Evolutionary conservation across 2,329 filamentous ascomycete species (phyloP).

Genomic region (Fusarium camptoceras): DNA sequence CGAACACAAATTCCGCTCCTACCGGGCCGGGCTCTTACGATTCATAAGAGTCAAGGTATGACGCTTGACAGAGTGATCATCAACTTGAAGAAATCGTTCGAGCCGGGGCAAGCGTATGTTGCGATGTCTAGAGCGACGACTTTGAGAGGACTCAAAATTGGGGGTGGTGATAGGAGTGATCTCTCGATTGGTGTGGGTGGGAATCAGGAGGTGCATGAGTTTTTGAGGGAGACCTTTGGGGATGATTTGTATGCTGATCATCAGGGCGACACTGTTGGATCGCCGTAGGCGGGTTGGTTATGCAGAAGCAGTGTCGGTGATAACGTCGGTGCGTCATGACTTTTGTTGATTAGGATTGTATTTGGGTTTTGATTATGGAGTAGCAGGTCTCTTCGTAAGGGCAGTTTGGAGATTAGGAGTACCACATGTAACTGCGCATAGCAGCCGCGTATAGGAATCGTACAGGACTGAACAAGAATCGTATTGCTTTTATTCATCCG

Average conservation of each 20-base stretch:
- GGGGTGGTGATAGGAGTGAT: background rate
- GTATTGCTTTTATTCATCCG: too few species aligned
- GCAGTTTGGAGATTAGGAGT: background rate
- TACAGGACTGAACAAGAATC: background rate
- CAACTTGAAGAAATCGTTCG: background rate
- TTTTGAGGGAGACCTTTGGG: constrained; percentile 21
- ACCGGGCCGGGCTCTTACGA: constrained; percentile 71
- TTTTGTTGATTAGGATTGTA: background rate
- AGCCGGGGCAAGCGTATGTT: background rate
- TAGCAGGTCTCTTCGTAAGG: background rate
- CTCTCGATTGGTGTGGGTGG: background rate
- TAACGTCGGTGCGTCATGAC: background rate
- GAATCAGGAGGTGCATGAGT: constrained; percentile 14
- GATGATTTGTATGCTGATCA: background rate
- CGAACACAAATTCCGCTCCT: constrained; percentile 72
- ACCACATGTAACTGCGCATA: background rate
- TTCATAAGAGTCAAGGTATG: constrained; percentile 73
- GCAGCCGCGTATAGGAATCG: background rate
- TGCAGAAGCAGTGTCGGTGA: background rate
- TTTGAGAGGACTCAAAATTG: constrained; percentile 18
- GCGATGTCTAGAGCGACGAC: background rate
- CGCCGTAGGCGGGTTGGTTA: fast-evolving
- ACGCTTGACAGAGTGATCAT: constrained; percentile 61
- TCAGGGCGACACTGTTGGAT: too few species aligned
- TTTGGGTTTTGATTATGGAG: background rate